These are phyloP conservation scores for Cylindrotheca closterium DNA, from an alignment of 108 stramenopile species.

Conservation along the genomic window DNA sequence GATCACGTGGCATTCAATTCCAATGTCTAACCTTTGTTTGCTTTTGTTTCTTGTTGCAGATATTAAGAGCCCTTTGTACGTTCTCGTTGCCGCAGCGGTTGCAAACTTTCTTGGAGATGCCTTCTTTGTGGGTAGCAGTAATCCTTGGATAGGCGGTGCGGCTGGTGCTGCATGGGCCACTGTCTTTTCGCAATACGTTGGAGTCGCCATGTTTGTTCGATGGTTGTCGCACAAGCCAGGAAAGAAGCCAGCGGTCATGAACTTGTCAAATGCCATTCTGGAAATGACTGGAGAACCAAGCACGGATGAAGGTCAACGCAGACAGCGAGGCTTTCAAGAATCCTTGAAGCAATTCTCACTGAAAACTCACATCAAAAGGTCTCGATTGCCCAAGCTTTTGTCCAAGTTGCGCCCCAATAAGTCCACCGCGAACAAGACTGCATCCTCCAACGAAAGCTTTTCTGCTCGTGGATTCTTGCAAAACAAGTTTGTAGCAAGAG, in stretches of 20 bases:
- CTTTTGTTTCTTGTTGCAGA: slow-evolving; percentile 36
- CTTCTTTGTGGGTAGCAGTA: slow-evolving; percentile 52
- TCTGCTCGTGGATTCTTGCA: slow-evolving; percentile 41
- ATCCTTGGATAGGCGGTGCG: slow-evolving; percentile 71
- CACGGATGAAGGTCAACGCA: slow-evolving; percentile 27
- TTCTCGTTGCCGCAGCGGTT: slow-evolving; percentile 72
- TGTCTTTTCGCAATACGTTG: slow-evolving; percentile 78
- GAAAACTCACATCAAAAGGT: background rate
- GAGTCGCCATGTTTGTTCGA: slow-evolving; percentile 61
- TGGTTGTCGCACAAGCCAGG: slow-evolving; percentile 49
- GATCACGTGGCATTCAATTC: too few species aligned
- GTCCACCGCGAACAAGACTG: background rate
- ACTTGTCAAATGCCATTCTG: slow-evolving; percentile 61
- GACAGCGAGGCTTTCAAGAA: slow-evolving; percentile 32
- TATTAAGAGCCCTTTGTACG: slow-evolving; percentile 70
- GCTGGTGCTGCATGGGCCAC: slow-evolving; percentile 93
- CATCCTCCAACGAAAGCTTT: slow-evolving; percentile 12
- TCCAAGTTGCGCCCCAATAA: background rate
- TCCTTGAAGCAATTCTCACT: slow-evolving; percentile 10
- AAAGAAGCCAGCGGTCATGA: slow-evolving; percentile 30
- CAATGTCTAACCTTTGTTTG: background rate
- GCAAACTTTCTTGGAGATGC: slow-evolving; percentile 80
- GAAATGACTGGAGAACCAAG: slow-evolving; percentile 54
- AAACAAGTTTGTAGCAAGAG: slow-evolving; percentile 22
- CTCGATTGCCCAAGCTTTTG: background rate